These are phyloP conservation scores for Mucor mucedo DNA, from an alignment of 371 early-diverging fungal species.

Conservation along the genomic window DNA sequence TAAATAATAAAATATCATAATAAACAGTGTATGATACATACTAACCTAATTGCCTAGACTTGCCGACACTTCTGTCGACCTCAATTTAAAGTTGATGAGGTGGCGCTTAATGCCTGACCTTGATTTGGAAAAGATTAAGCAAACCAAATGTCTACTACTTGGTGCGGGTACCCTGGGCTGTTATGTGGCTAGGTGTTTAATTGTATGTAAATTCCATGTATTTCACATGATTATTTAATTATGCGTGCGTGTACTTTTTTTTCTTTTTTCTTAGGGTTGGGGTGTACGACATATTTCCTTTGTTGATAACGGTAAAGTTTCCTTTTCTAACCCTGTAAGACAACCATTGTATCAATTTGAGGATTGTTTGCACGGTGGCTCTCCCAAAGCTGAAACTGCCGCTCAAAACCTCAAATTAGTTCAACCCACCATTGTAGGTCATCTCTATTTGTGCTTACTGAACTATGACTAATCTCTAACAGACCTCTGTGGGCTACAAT, in stretches of 20 bases:
- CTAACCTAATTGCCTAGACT: conserved; percentile 43
- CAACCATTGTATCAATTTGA: conserved; percentile 92
- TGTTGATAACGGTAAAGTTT: conserved; percentile 91
- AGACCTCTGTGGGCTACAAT: conserved; percentile 71
- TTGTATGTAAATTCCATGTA: conserved; percentile 47
- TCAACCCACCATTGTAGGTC: conserved; percentile 79
- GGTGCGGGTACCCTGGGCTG: conserved; percentile 98
- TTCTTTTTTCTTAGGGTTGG: conserved; percentile 72
- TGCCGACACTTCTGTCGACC: conserved; percentile 87
- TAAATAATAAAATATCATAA: background rate
- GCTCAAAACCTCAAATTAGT: conserved; percentile 74
- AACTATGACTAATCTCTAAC: background rate
- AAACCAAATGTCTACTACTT: conserved; percentile 80
- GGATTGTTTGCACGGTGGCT: conserved; percentile 85
- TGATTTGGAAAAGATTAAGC: conserved; percentile 79
- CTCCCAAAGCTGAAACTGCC: conserved; percentile 86
- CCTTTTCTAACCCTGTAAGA: conserved; percentile 94
- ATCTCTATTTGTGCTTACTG: background rate
- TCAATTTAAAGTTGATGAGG: conserved; percentile 95
- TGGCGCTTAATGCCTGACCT: conserved; percentile 91
- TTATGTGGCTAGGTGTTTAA: conserved; percentile 82
- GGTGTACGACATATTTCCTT: conserved; percentile 92
- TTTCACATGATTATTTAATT: conserved; percentile 1
- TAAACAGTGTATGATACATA: too few species aligned
- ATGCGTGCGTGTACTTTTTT: too few species aligned